Conservation (phyloP, 306 rosid species). For the Rosa persica region DNA sequence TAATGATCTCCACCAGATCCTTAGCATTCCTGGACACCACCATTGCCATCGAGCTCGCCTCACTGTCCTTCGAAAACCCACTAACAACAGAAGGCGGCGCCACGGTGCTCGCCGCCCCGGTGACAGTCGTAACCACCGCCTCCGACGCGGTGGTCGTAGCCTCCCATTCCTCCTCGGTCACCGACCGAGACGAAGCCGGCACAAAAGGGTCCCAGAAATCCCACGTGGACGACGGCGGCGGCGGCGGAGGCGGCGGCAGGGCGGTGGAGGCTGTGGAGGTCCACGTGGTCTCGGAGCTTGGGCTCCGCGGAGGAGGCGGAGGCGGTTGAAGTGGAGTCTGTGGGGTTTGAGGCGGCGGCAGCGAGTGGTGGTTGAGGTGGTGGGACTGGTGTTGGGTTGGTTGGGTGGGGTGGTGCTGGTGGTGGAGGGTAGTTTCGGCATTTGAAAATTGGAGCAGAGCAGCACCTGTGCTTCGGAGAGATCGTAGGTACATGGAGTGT, state of each 20-base stretch:
- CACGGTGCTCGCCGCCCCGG: constrained; percentile 50
- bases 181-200: constrained; percentile 54
- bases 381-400: not conserved
- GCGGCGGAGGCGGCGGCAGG: constrained; percentile 60
- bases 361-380: constrained; percentile 43
- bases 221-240: constrained; percentile 64
- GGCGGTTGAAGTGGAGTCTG: constrained; percentile 42
- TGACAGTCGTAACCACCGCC: constrained; percentile 47
- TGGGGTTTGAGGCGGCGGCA: constrained; percentile 45
- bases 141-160: constrained; percentile 62
- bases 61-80: constrained; percentile 57
- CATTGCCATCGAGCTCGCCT: constrained; percentile 71
- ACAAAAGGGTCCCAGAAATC: constrained; percentile 99
- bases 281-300: constrained; percentile 74
- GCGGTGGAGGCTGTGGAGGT: constrained; percentile 68
- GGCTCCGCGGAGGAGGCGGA: constrained; percentile 60
- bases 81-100: constrained; percentile 60
- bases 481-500: constrained; percentile 75
- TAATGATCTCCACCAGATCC: constrained; percentile 78
- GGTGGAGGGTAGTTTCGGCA: constrained; percentile 56
- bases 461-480: constrained; percentile 76
- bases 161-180: constrained; percentile 85
- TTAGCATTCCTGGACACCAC: constrained; percentile 75
- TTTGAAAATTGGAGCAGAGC: constrained; percentile 79
- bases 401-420: constrained; percentile 39